A percentile compares a stretch with the other conserved stretches of the same genome.
These are phyloP conservation scores for Sporisorium reilianum DNA, from an alignment of 1,284 basidiomycete genomes.

Conservation along the genomic window DNA sequence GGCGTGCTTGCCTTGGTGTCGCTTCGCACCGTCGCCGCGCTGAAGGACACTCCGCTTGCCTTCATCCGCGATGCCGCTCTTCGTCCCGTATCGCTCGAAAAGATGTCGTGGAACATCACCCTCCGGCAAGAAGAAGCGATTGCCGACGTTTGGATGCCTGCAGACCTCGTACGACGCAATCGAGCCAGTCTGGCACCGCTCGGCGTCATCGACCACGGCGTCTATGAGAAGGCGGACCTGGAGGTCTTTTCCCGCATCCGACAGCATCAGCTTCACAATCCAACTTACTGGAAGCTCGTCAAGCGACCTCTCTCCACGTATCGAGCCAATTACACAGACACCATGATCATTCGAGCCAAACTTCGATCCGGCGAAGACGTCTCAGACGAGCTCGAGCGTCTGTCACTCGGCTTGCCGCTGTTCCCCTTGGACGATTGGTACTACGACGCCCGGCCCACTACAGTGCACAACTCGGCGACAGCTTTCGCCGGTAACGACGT, in stretches of 20 bases:
- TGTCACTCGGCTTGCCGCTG: constrained; percentile 28
- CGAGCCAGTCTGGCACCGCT: constrained; percentile 3
- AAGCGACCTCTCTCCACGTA: constrained; percentile 15
- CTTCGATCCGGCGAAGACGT: constrained; percentile 29
- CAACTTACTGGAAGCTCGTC: constrained; percentile 31
- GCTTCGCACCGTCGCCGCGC: constrained; percentile 14
- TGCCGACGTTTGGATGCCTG: constrained; percentile 31
- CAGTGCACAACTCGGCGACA: not conserved
- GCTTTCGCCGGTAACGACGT: not conserved
- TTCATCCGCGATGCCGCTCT: constrained; percentile 30
- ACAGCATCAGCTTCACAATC: constrained; percentile 21
- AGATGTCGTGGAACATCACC: constrained; percentile 38
- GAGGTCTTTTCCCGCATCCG: constrained; percentile 25
- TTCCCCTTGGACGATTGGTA: constrained; percentile 22
- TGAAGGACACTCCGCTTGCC: constrained; percentile 26
- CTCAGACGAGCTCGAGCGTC: constrained; percentile 27
- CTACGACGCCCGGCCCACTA: not conserved
- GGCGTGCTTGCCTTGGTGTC: constrained; percentile 17
- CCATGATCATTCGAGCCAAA: constrained; percentile 23
- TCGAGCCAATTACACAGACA: constrained; percentile 31
- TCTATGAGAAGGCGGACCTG: constrained; percentile 28
- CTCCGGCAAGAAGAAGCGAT: constrained; percentile 21
- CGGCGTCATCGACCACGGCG: constrained; percentile 17
- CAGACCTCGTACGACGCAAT: constrained; percentile 10
- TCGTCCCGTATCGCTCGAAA: constrained; percentile 21